A percentile compares a stretch with the other conserved stretches of the same genome.
phyloP scores from a whole-genome alignment of 345 rosid species.

The Eucalyptus pauciflora region DNA sequence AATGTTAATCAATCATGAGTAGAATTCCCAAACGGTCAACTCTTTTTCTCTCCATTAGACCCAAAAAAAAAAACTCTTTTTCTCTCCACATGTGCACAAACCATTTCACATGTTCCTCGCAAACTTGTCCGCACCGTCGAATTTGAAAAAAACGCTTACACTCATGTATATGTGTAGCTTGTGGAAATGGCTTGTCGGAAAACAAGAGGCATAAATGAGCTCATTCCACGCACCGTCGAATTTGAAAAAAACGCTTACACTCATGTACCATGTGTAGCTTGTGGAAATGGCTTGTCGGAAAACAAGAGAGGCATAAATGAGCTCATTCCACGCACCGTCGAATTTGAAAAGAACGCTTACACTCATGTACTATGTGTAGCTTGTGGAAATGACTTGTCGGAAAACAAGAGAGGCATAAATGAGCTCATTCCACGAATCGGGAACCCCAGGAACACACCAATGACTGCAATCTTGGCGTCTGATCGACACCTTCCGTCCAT shows the following conservation, averaged over 20 bases:
- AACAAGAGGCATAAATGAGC: slow-evolving; percentile 64
- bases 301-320: slow-evolving; percentile 55
- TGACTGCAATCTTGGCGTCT: slow-evolving; percentile 90
- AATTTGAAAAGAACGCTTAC: background rate
- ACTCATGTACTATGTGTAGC: background rate
- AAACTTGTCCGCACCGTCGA: background rate
- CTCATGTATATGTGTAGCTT: background rate
- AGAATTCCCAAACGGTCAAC: background rate
- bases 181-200: slow-evolving; percentile 10
- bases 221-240: slow-evolving; percentile 51
- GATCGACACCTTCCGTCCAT: slow-evolving; percentile 21
- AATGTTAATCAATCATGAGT: background rate
- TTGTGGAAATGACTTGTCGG: slow-evolving; percentile 6
- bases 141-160: background rate
- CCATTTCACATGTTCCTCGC: background rate
- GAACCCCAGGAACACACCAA: slow-evolving; percentile 96
- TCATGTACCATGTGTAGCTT: background rate
- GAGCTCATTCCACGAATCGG: slow-evolving; percentile 93
- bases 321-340: slow-evolving; percentile 54
- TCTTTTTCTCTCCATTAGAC: background rate
- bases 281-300: slow-evolving; percentile 9
- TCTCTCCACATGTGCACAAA: background rate
- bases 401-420: slow-evolving; percentile 54
- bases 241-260: background rate
- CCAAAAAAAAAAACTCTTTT: background rate